These are phyloP conservation scores for Phoenix dactylifera DNA, from an alignment of 176 grass and related monocot genomes.

Conservation along the genomic window DNA sequence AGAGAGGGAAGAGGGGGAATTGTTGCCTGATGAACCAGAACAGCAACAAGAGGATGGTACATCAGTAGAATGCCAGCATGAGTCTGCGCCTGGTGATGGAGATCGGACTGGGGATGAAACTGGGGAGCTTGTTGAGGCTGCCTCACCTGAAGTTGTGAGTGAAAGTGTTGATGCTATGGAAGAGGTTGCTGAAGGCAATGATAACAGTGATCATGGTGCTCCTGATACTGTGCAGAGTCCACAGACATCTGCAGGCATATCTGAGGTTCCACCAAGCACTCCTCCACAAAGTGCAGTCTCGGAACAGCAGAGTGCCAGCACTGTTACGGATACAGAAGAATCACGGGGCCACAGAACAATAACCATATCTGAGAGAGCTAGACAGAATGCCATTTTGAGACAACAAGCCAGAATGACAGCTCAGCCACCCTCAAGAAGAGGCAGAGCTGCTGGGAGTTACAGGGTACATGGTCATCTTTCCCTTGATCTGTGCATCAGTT, in stretches of 20 bases:
- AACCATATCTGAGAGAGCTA: constrained; percentile 43
- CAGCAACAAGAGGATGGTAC: constrained; percentile 39
- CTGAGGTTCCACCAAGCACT: constrained; percentile 40
- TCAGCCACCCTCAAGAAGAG: constrained; percentile 30
- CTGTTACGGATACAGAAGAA: constrained; percentile 23
- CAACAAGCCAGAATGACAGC: constrained; percentile 31
- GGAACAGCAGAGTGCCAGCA: constrained; percentile 26
- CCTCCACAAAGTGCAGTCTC: constrained; percentile 17
- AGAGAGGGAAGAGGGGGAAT: constrained; percentile 83
- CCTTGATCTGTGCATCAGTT: neutral
- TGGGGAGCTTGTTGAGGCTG: too few species aligned
- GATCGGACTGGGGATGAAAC: too few species aligned
- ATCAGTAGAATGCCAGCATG: constrained; percentile 15
- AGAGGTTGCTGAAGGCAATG: too few species aligned
- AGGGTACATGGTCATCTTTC: constrained; percentile 27
- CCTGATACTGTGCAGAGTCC: constrained; percentile 39
- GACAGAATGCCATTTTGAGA: constrained; percentile 38
- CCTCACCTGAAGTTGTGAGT: too few species aligned
- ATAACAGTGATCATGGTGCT: constrained; percentile 25
- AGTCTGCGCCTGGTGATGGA: too few species aligned
- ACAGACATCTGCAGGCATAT: constrained; percentile 23
- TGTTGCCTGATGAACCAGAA: constrained; percentile 65
- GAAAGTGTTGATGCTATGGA: too few species aligned
- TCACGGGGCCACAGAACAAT: constrained; percentile 50
- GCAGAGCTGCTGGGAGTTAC: constrained; percentile 19